These are phyloP conservation scores for Penicillium capsulatum DNA, from an alignment of 2,329 filamentous ascomycete genomes.

Conservation along the genomic window DNA sequence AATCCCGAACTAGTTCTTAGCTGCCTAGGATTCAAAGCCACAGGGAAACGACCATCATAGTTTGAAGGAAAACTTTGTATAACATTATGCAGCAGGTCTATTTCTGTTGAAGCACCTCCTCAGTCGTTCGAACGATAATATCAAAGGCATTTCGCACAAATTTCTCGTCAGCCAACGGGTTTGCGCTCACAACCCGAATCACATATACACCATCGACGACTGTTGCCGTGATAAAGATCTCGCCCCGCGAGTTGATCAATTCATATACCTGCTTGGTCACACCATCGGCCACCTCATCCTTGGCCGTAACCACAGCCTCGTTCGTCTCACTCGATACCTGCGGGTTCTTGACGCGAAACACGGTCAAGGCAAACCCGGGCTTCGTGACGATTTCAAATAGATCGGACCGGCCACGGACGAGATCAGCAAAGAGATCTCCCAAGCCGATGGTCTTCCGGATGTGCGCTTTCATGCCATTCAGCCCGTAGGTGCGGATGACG, in stretches of 20 bases:
- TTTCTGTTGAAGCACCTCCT: constrained; percentile 45
- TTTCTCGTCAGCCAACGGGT: constrained; percentile 64
- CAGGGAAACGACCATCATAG: too few species aligned
- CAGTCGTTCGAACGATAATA: constrained; percentile 61
- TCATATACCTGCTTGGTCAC: constrained; percentile 74
- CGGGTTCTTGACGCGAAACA: constrained; percentile 60
- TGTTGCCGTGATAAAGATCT: constrained; percentile 78
- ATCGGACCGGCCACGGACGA: constrained; percentile 58
- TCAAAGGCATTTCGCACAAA: constrained; percentile 71
- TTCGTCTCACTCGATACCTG: constrained; percentile 13
- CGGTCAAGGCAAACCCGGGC: constrained; percentile 74
- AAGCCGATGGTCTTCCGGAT: constrained; percentile 65
- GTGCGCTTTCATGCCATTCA: constrained; percentile 69
- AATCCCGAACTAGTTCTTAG: too few species aligned
- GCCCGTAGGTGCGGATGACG: constrained; percentile 76
- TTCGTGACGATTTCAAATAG: constrained; percentile 71
- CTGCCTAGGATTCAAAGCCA: too few species aligned
- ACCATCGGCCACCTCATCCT: constrained; percentile 57
- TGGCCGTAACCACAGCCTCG: constrained; percentile 18
- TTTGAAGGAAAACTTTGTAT: too few species aligned
- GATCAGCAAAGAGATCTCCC: constrained; percentile 64
- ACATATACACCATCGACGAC: constrained; percentile 69
- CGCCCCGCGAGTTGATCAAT: constrained; percentile 64
- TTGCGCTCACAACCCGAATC: constrained; percentile 76
- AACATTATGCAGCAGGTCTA: not conserved